Base-by-base conservation (phyloP, 306 rosid genomes). In the Quillaja saponaria region DNA sequence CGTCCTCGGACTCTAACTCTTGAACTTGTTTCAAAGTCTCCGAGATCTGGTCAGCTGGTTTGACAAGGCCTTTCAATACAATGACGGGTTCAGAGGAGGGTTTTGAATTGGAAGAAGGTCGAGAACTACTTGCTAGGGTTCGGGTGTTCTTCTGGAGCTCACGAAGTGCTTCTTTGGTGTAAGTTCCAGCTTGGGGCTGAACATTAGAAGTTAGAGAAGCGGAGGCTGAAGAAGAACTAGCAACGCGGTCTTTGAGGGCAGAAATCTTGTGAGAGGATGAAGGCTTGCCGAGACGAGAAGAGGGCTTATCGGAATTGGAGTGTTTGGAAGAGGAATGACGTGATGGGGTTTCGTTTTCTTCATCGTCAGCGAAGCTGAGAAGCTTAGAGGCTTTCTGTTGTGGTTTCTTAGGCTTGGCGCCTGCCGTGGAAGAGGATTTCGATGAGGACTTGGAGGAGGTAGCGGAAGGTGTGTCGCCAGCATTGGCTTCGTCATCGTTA, bases 81-180 rank as follows among this genome's bases (percentile, higher is more conserved):
- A 92, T 66, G 4, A 79, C 66, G 55, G 98, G 90, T 45, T 91
- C 96, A n/a, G 90, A 55, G 3, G 86, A 49, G 15, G 92, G 82
- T 73, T 79, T 79, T 13, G 86, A 71, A 47, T 85, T 84, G 20
- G 89, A 76, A 8, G 73, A 34, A 31, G 92, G 51, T 34, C 81
- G 71, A 13, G 95, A 69, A 67, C 78, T 79, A 41, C 85, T 75
- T 13, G 80, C 90, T 15, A 92, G 79, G 59, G 94, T 92, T 74
- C 96, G 87, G 3, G 98, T 84, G 68, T 88, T 88, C 84, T 92
- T 92, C 86, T 88, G 98, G 12, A 91, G 92, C 75, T 88, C 95
- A 2, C 76, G 95, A 59, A 91, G 96, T 6, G 96, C 83, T 73
- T 91, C 96, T 58, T 77, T 82, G 63, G 98, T 92, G 75, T 92